A percentile compares a stretch with the other conserved stretches of the same genome.
Evolutionary conservation across 768 basidiomycete species (phyloP).

Genomic region (Lactarius quietus): DNA sequence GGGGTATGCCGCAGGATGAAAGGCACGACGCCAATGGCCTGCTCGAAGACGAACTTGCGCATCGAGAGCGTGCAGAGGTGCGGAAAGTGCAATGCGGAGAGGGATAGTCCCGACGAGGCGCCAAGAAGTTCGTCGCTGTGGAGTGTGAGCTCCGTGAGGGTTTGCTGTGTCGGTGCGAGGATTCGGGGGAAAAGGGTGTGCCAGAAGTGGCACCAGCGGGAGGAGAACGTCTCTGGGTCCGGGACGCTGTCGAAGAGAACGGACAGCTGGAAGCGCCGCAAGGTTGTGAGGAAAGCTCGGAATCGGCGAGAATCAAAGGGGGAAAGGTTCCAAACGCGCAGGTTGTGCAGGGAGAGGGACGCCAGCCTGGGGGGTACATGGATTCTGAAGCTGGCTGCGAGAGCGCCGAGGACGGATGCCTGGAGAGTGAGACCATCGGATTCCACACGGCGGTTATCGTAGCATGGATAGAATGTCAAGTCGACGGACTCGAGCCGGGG

Average conservation of each 20-base stretch:
- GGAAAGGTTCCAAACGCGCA: neutral
- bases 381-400: neutral
- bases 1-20: neutral
- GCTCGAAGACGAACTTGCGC: neutral
- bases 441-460: neutral
- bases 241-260: neutral
- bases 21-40: neutral
- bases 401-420: neutral
- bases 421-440: neutral
- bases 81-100: neutral
- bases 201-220: neutral
- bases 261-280: neutral
- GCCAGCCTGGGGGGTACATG: neutral
- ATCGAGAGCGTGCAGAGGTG: constrained; percentile 1
- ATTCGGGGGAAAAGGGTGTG: neutral
- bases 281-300: neutral
- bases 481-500: neutral
- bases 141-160: constrained; percentile 3
- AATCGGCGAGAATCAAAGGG: neutral
- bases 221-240: no score
- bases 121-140: neutral
- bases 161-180: neutral
- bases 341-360: neutral
- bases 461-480: neutral
- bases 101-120: neutral